phyloP scores from a whole-genome alignment of 1,139 yeast genomes.

The Pichia sp. region DNA sequence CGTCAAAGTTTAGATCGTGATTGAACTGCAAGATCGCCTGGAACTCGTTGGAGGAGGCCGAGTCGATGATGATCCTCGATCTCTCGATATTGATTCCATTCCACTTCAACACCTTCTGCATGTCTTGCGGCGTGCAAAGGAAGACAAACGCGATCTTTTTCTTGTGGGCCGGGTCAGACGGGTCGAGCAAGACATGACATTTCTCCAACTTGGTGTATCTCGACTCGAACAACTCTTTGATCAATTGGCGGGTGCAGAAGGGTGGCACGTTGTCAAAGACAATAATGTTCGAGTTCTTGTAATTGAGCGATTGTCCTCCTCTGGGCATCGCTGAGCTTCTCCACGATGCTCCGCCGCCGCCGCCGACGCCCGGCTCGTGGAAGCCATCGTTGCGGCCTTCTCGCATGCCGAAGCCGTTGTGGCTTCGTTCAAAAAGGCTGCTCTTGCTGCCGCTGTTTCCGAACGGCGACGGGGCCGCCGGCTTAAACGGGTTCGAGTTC shows the following conservation, averaged over 20 bases:
- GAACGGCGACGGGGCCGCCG: constrained; percentile 8
- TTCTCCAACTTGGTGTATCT: constrained; percentile 28
- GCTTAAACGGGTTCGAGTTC: constrained; percentile 2
- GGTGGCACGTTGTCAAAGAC: constrained; percentile 30
- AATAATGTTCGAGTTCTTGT: constrained; percentile 22
- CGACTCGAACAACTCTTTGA: constrained; percentile 30
- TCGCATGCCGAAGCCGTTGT: not conserved
- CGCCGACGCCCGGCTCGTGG: not conserved
- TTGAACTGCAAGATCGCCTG: constrained; percentile 23
- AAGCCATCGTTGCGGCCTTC: not conserved
- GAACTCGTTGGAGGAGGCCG: constrained; percentile 17
- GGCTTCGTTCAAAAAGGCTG: not conserved
- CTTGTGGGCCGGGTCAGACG: constrained; percentile 17
- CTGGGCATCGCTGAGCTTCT: not conserved
- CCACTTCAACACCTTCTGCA: constrained; percentile 33
- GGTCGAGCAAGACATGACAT: constrained; percentile 30
- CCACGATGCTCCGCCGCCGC: constrained; percentile 2
- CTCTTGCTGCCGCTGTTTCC: not conserved
- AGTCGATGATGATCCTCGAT: constrained; percentile 22
- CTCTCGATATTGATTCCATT: constrained; percentile 29
- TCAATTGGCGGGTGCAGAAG: constrained; percentile 25
- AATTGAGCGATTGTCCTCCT: not conserved
- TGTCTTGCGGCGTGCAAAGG: constrained; percentile 22
- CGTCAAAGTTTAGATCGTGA: constrained; percentile 26
- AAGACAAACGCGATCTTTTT: constrained; percentile 32